Base-by-base conservation (phyloP, 768 basidiomycete species). In the Macrolepiota dolichaula region DNA sequence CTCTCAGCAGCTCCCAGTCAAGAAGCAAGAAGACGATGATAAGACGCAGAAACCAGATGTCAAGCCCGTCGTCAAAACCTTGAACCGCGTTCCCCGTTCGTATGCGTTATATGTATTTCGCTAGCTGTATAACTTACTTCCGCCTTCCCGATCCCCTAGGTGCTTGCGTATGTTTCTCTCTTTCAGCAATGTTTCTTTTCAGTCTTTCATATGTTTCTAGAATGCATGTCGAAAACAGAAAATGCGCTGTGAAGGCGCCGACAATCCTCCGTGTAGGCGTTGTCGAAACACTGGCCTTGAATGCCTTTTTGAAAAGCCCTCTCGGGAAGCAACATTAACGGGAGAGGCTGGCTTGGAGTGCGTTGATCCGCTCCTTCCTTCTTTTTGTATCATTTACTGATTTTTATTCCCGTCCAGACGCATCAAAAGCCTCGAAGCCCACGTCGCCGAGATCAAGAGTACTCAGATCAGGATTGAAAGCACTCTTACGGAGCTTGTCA, bases 221-320 rank as follows among this genome's bases (percentile, higher is more conserved):
- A 96, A 96, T 86, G 92, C 94, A 17, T 96, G 95, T 74, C 81
- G 95, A 67, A 92, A 94, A 69, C 94, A 96, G 80, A 97, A 97
- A 78, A 97, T 97, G 96, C 82, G 94, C 67, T 98, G 95, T 71
- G 94, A 96, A 73, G 94, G 94, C 1, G 96, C 94, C 15, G 96
- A 97, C 72, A 94, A 92, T 68, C 95, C 96, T 25, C 96, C 96
- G n/a, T 98, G 96, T 75, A 88, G 91, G 68, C 86, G 96, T 47
- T 98, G 96, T 75, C 83, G 92, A 35, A 90, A 94, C 67, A 88
- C 91, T 19, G 91, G 92, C 2, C 80, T 97, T 12, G 92, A 95
- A 44, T 98, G 96, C 76, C 81, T 97, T 36, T 96, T 98, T 71
- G 96, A 98, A 74, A 97, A 97, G 68, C 96, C 96, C 2, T 88